Percentiles rank a stretch among this genome's conserved stretches.
These are phyloP conservation scores for Ceratopteris richardii DNA, from an alignment of 75 land plant genomes.

Conservation along the genomic window DNA sequence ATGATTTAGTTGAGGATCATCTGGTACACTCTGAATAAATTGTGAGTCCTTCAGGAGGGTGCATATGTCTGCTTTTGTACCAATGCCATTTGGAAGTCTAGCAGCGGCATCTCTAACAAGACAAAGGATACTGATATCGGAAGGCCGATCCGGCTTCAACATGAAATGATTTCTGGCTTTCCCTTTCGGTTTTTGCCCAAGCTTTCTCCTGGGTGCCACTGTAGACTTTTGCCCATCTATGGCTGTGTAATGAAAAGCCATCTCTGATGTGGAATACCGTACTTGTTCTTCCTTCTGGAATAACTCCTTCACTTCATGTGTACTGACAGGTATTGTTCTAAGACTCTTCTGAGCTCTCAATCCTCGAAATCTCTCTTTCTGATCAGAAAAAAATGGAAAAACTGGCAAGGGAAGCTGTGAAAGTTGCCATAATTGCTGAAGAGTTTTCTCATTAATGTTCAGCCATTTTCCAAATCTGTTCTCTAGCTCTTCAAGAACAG, in stretches of 20 bases:
- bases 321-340: conserved; percentile 27
- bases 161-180: conserved; percentile 35
- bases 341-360: conserved; percentile 32
- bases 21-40: conserved; percentile 32
- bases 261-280: conserved; percentile 25
- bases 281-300: conserved; percentile 25
- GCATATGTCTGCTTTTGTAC: conserved; percentile 33
- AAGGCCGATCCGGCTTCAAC: conserved; percentile 31
- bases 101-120: conserved; percentile 39
- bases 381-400: conserved; percentile 15
- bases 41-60: conserved; percentile 31
- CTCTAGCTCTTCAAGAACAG: conserved; percentile 18
- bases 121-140: conserved; percentile 32
- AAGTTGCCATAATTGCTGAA: conserved; percentile 28
- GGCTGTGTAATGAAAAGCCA: conserved; percentile 28
- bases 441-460: conserved; percentile 27
- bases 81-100: conserved; percentile 30
- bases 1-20: conserved; percentile 23
- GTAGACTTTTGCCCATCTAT: conserved; percentile 27
- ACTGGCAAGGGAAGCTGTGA: conserved; percentile 27
- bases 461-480: conserved; percentile 29
- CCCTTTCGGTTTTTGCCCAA: conserved; percentile 23
- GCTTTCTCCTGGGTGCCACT: conserved; percentile 31
- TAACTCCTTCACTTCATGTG: conserved; percentile 25
- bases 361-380: conserved; percentile 33